Evolutionary conservation across 2,329 filamentous ascomycete genomes (phyloP), one percentile per base, ranked within the genome.

Genomic region (Stagonosporopsis vannaccii): DNA sequence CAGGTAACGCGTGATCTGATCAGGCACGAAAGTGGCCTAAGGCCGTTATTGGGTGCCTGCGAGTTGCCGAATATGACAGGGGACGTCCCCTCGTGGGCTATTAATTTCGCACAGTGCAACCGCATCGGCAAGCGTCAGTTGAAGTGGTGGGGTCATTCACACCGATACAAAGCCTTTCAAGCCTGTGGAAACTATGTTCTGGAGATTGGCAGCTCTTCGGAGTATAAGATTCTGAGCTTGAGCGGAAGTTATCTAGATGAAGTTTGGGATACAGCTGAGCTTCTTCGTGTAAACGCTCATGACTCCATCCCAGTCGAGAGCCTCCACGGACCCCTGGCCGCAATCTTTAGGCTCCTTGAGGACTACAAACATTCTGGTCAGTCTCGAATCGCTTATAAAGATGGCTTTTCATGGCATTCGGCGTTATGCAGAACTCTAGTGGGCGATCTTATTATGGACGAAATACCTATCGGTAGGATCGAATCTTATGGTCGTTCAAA

Each of bases 101-200:
- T 66, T 17, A 63, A 68, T 32, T 66, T 68, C 32, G 58, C 61
- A 9, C 49, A 25, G 20, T 56, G 43, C 20, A 60, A 64, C 26
- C 49, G 41, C 17, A 41, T 65, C 4, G 62, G 61, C 2, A 54
- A 45, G 25, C 61, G 57, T 3, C 64, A 66, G 13, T 17, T 60
- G 20, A 65, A 56, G n/a, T 66, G 63, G 63, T 66, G 61, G 63
- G 48, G 43, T 5, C 61, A 66, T n/a, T 63, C 60, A 2, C 61
- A 65, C 26, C 56, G 61, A 6, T 63, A 65, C 20, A 11, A 35
- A 35, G 37, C 41, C 13, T 61, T 64, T 25, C 40, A 45, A 6
- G 60, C 63, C 6, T 22, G 33, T 7, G 25, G 40, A n/a, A n/a
- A 56, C 6, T 1, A 32, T 6, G n/a, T 25, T 1, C 35, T 61